Conservation (phyloP, 2,329 filamentous ascomycete species). For the Pseudogymnoascus sp. region DNA sequence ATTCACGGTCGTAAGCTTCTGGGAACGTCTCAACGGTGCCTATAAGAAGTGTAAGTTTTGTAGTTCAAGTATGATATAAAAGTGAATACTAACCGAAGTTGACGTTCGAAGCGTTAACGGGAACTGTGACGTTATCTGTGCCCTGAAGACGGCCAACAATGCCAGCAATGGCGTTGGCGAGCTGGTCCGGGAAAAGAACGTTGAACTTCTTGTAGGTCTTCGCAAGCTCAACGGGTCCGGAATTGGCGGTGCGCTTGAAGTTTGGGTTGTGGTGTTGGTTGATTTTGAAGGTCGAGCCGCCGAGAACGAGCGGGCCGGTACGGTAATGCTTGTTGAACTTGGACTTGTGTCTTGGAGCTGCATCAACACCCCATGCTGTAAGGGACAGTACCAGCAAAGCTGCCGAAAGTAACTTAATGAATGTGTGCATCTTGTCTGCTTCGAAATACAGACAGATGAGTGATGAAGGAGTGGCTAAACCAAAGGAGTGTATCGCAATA, state of each 20-base stretch:
- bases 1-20: constrained; percentile 7
- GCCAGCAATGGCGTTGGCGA: constrained; percentile 14
- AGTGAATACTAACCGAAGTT: constrained; percentile 2
- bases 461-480: constrained; percentile 1
- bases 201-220: constrained; percentile 29
- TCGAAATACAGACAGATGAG: constrained; percentile 6
- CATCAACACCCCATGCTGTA: constrained; percentile 1
- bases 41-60: background rate
- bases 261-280: constrained; percentile 20
- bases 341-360: background rate
- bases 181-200: constrained; percentile 24
- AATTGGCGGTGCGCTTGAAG: constrained; percentile 25
- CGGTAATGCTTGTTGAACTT: background rate
- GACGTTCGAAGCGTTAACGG: background rate
- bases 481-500: background rate
- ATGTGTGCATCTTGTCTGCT: constrained; percentile 6
- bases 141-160: constrained; percentile 2
- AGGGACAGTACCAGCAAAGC: background rate
- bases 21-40: constrained; percentile 8
- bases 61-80: background rate
- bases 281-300: constrained; percentile 9
- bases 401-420: background rate
- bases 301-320: background rate
- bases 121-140: constrained; percentile 11
- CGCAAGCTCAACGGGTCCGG: constrained; percentile 20